Percentiles rank a stretch among this genome's conserved stretches.
Conservation (phyloP, 257 asterid genomes). For the Fraxinus cuspidata region DNA sequence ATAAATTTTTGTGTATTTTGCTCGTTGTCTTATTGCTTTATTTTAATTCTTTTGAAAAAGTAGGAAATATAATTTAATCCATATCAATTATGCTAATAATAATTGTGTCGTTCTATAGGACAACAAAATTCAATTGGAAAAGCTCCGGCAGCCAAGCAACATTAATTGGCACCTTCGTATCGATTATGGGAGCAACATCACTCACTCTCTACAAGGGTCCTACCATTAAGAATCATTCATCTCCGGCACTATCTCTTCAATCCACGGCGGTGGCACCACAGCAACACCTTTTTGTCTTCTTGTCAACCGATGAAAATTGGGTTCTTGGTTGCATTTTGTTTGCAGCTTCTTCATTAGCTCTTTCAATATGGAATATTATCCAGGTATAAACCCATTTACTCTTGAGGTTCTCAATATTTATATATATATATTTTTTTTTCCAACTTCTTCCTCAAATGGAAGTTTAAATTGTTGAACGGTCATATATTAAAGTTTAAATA, state of each 20-base stretch:
- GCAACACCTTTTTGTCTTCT: conserved; percentile 42
- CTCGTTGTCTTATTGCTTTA: too few species aligned
- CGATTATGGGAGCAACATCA: conserved; percentile 55
- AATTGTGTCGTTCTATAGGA: conserved; percentile 32
- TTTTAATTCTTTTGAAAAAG: too few species aligned
- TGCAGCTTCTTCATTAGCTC: conserved; percentile 63
- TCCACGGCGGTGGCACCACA: conserved; percentile 24
- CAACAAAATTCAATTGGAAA: conserved; percentile 51
- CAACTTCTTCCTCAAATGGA: too few species aligned
- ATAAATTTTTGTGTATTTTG: too few species aligned
- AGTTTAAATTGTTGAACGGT: too few species aligned
- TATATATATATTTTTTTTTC: too few species aligned
- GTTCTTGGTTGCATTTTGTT: conserved; percentile 63
- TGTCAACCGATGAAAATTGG: conserved; percentile 69
- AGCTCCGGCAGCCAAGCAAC: conserved; percentile 52
- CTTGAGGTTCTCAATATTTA: too few species aligned
- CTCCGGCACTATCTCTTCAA: conserved; percentile 33
- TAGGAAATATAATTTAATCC: not conserved
- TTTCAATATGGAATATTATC: conserved; percentile 61
- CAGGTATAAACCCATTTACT: conserved; percentile 45
- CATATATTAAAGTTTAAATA: too few species aligned
- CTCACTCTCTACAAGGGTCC: conserved; percentile 63
- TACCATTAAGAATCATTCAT: conserved; percentile 42
- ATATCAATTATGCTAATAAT: not conserved
- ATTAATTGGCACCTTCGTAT: conserved; percentile 57